These are phyloP conservation scores for Aspergillus udagawae DNA, from an alignment of 2,329 filamentous ascomycete genomes.

Conservation along the genomic window DNA sequence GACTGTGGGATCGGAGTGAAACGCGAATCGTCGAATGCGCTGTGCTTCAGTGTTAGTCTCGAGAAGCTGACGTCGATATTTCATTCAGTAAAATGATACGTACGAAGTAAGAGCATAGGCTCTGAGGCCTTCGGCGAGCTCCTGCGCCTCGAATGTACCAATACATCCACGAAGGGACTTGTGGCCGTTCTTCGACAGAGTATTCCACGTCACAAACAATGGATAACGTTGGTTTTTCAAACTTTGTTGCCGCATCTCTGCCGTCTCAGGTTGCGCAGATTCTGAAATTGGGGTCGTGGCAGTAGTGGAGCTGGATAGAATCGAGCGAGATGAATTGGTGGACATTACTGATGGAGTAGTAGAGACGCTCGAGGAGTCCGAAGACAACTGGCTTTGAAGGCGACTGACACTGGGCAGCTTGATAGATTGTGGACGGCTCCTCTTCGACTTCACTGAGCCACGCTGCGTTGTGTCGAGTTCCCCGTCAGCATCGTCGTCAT, in stretches of 20 bases:
- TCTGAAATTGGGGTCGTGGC: slow-evolving; percentile 45
- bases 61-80: background rate
- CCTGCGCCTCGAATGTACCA: slow-evolving; percentile 80
- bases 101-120: slow-evolving; percentile 80
- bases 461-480: slow-evolving; percentile 14
- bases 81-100: slow-evolving; percentile 23
- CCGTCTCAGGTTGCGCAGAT: slow-evolving; percentile 28
- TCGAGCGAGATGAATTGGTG: slow-evolving; percentile 45
- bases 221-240: slow-evolving; percentile 55
- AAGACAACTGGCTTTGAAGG: slow-evolving; percentile 32
- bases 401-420: slow-evolving; percentile 32
- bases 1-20: slow-evolving; percentile 54
- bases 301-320: slow-evolving; percentile 37
- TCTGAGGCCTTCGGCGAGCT: slow-evolving; percentile 67
- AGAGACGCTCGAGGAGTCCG: slow-evolving; percentile 37
- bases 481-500: slow-evolving; percentile 30
- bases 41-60: slow-evolving; percentile 23
- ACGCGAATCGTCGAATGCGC: slow-evolving; percentile 61
- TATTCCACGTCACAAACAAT: slow-evolving; percentile 95
- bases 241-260: slow-evolving; percentile 19
- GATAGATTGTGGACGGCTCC: slow-evolving; percentile 18
- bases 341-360: slow-evolving; percentile 45
- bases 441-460: slow-evolving; percentile 4
- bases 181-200: slow-evolving; percentile 55
- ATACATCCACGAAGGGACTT: slow-evolving; percentile 86